These are phyloP conservation scores for Coemansia nantahalensis DNA, from an alignment of 192 early-diverging fungal genomes.

Conservation along the genomic window DNA sequence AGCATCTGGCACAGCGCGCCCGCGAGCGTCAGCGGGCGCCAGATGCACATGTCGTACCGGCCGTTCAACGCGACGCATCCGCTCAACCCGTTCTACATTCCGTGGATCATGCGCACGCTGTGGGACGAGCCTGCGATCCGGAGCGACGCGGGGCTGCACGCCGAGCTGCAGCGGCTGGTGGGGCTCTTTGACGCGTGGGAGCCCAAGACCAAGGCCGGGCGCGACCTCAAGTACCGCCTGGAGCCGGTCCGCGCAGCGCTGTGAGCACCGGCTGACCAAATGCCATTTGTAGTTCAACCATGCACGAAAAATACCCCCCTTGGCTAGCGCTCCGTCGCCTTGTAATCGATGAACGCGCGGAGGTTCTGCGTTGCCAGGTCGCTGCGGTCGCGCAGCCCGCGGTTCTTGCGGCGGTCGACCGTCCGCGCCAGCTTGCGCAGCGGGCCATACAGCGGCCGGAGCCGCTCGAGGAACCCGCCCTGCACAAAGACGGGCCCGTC, in stretches of 20 bases:
- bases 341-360: constrained; percentile 85
- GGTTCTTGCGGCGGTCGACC: constrained; percentile 69
- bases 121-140: constrained; percentile 67
- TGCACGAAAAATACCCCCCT: not conserved
- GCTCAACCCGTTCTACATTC: constrained; percentile 87
- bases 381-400: constrained; percentile 67
- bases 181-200: constrained; percentile 79
- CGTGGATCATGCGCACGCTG: constrained; percentile 91
- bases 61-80: constrained; percentile 64
- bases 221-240: constrained; percentile 88
- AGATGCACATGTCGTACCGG: constrained; percentile 45
- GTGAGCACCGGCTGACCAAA: constrained; percentile 21
- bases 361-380: constrained; percentile 82
- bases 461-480: constrained; percentile 56
- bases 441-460: constrained; percentile 55
- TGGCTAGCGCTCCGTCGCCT: constrained; percentile 66
- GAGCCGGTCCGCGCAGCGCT: constrained; percentile 76
- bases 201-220: constrained; percentile 63
- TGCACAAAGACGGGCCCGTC: constrained; percentile 82
- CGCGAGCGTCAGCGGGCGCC: constrained; percentile 27
- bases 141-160: constrained; percentile 50
- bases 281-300: constrained; percentile 1
- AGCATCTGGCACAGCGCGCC: constrained; percentile 11
- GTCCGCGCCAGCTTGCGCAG: constrained; percentile 58
- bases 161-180: constrained; percentile 67